Conservation (phyloP, 202 grass and related monocot species). For the Eragrostis tef region DNA sequence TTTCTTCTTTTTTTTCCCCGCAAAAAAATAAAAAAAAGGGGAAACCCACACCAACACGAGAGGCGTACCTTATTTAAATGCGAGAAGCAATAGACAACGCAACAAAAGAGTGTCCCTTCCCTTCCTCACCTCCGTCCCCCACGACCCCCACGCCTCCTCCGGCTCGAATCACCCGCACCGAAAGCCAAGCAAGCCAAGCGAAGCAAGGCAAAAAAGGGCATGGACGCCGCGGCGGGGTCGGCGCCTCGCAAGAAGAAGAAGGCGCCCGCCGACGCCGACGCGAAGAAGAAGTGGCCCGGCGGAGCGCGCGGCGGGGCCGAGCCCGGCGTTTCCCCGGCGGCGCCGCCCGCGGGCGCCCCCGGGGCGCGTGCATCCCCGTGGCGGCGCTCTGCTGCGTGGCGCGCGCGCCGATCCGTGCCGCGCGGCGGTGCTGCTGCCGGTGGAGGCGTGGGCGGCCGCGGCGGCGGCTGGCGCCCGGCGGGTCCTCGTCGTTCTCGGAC, state of each 20-base stretch:
- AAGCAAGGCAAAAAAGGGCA: not conserved
- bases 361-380: constrained; percentile 56
- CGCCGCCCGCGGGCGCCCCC: constrained; percentile 41
- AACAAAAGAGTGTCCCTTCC: not conserved
- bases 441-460: not conserved
- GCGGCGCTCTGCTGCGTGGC: constrained; percentile 62
- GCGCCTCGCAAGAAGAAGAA: constrained; percentile 16
- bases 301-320: not conserved
- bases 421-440: constrained; percentile 47
- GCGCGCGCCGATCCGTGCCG: constrained; percentile 60
- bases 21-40: too few species aligned
- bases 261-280: not conserved
- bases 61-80: constrained; percentile 31
- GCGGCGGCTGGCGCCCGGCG: constrained; percentile 43
- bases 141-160: not conserved
- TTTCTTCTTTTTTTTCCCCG: too few species aligned
- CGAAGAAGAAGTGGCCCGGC: constrained; percentile 48
- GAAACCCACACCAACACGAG: not conserved
- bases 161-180: constrained; percentile 29
- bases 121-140: not conserved
- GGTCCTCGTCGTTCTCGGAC: constrained; percentile 68
- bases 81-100: not conserved
- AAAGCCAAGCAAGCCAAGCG: not conserved
- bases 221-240: not conserved
- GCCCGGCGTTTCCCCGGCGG: constrained; percentile 28